Percentiles rank a stretch among this genome's conserved stretches.
Conservation (phyloP, 2,329 filamentous ascomycete genomes). For the Diaporthe ilicicola region DNA sequence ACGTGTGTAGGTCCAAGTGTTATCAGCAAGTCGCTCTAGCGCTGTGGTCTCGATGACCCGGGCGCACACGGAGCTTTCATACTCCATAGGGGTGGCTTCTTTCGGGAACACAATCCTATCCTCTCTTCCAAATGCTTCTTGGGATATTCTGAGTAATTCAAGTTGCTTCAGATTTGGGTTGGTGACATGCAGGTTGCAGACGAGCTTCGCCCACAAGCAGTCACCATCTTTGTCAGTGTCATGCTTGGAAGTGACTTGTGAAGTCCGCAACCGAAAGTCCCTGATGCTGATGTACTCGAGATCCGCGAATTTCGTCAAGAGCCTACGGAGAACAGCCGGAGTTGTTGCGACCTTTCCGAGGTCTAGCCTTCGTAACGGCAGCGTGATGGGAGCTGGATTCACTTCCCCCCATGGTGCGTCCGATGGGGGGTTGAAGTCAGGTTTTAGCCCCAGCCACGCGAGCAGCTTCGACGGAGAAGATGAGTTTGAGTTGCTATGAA, state of each 20-base stretch:
- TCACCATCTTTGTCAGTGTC: not conserved
- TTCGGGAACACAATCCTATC: not conserved
- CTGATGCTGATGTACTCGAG: conserved; percentile 16
- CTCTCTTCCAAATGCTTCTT: not conserved
- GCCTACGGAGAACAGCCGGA: not conserved
- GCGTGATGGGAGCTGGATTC: conserved; percentile 23
- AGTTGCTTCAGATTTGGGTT: conserved; percentile 12
- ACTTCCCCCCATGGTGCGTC: not conserved
- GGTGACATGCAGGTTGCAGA: not conserved
- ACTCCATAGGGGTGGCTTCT: not conserved
- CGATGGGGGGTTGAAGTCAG: not conserved
- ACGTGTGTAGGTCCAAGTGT: not conserved
- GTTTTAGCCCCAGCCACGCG: conserved; percentile 46
- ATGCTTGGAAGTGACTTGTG: not conserved
- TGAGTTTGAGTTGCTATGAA: not conserved
- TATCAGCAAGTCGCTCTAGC: not conserved
- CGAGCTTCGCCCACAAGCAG: conserved; percentile 23
- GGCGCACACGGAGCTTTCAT: not conserved
- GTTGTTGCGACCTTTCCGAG: not conserved
- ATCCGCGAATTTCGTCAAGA: conserved; percentile 20
- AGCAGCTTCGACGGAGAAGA: conserved; percentile 44
- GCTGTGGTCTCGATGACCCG: not conserved
- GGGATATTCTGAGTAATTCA: not conserved
- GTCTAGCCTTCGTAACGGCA: conserved; percentile 25
- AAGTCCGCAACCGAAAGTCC: not conserved